Base-by-base conservation (phyloP, 1,284 basidiomycete species). In the Sanguinoderma infundibulare region DNA sequence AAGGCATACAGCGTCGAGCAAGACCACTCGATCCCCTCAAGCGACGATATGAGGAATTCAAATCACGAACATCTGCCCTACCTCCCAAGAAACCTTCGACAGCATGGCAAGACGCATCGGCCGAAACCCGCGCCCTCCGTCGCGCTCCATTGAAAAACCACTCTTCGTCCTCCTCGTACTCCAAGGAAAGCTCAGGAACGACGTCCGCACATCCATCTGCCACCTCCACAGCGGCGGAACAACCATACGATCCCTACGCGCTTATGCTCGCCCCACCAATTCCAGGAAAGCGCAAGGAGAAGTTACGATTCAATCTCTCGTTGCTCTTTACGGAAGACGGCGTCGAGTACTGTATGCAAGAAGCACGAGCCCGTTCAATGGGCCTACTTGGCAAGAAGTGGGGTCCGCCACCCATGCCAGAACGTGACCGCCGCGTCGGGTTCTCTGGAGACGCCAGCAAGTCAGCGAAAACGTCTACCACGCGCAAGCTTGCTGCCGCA, bases 11-110 rank as follows among this genome's bases (percentile, higher is more conserved):
- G 53, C 89, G 92, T 22, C 85, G 86, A 64, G 95, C 91, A 9
- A 85, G 92, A 15, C 96, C 96, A 1, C 71, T 93, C 17, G 94
- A 96, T 69, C 85, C 95, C 24, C 83, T 99, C 58, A 96, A 96
- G 78, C 87, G 85, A 54, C 83, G 89, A 54, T 94, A 96, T 73
- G 81, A 86, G 32, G 91, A 95, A 42, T 98, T 96, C 75, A 89
- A 93, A 42, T 61, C 66, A 8, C 75, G 81, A 40, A 65, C 75
- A 3, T 75, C 72, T 47, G 49, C 73, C 50, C 50, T 67, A 38
- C 75, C 62, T 60, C 72, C 70, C 39, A 64, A 53, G n/a, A 69
- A 59, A 61, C 59, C 55, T n/a, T 20, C 66, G 57, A 40, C 67
- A n/a, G 46, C 68, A 44, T 71, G 74, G 76, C 58, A 71, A 34